Evolutionary conservation across 2,329 filamentous ascomycete species (phyloP).

Genomic region (Thelonectria olida): DNA sequence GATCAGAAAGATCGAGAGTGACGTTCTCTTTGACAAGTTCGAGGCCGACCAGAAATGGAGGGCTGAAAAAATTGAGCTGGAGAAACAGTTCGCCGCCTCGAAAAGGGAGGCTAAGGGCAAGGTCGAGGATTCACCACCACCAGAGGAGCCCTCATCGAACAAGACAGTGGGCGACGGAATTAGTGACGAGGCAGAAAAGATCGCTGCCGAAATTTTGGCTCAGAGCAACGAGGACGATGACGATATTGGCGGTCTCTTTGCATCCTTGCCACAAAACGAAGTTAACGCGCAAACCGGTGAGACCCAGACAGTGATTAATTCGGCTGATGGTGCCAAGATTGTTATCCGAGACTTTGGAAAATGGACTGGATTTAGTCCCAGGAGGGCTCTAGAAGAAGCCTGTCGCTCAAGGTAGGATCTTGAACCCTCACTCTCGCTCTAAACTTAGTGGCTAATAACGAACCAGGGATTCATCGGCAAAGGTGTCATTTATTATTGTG

Average conservation of each 20-base stretch:
- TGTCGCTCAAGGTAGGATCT: constrained; percentile 75
- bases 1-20: constrained; percentile 78
- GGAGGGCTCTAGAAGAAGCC: constrained; percentile 83
- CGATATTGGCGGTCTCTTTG: constrained; percentile 61
- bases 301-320: constrained; percentile 63
- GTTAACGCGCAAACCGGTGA: constrained; percentile 68
- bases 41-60: constrained; percentile 74
- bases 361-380: constrained; percentile 79
- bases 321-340: constrained; percentile 62
- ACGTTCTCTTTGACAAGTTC: constrained; percentile 77
- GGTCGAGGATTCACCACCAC: constrained; percentile 25
- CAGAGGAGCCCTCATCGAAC: constrained; percentile 34
- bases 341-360: constrained; percentile 86
- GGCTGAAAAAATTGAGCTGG: constrained; percentile 64
- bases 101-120: constrained; percentile 49
- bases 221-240: constrained; percentile 63
- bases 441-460: constrained; percentile 14
- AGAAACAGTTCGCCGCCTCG: constrained; percentile 66
- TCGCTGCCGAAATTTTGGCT: constrained; percentile 67
- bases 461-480: constrained; percentile 73
- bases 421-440: neutral
- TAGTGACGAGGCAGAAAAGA: constrained; percentile 64
- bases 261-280: constrained; percentile 68
- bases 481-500: constrained; percentile 72
- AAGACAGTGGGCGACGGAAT: constrained; percentile 55